phyloP scores from a whole-genome alignment of 1,139 yeast species.

The Maudiozyma humilis region DNA sequence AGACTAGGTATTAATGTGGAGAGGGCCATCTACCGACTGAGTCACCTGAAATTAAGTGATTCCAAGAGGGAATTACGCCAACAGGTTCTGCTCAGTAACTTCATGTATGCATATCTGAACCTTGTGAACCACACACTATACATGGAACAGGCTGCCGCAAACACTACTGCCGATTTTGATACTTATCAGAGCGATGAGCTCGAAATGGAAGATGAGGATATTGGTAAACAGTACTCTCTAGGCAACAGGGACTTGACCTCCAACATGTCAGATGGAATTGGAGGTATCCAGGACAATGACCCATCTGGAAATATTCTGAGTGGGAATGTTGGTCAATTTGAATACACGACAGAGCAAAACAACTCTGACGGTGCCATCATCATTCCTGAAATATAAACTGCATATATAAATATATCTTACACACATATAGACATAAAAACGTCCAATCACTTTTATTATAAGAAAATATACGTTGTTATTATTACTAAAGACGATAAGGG shows the following conservation, averaged over 20 bases:
- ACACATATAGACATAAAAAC: neutral
- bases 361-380: conserved; percentile 13
- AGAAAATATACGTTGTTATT: neutral
- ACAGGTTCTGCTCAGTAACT: conserved; percentile 85
- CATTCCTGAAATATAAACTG: conserved; percentile 13
- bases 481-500: no score
- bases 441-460: neutral
- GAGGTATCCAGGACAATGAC: neutral
- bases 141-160: conserved; percentile 40
- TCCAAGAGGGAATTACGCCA: conserved; percentile 85
- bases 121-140: conserved; percentile 83
- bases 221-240: neutral
- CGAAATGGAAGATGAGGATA: conserved; percentile 1
- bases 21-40: conserved; percentile 84
- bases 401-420: neutral
- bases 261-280: neutral
- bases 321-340: neutral
- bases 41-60: conserved; percentile 88
- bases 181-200: neutral
- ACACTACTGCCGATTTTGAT: conserved; percentile 1
- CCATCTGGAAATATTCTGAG: neutral
- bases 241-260: neutral
- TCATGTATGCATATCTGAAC: conserved; percentile 94
- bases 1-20: conserved; percentile 93
- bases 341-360: conserved; percentile 11